Conservation (phyloP, 805 yeast genomes). For the Maudiozyma serrabonitensis region DNA sequence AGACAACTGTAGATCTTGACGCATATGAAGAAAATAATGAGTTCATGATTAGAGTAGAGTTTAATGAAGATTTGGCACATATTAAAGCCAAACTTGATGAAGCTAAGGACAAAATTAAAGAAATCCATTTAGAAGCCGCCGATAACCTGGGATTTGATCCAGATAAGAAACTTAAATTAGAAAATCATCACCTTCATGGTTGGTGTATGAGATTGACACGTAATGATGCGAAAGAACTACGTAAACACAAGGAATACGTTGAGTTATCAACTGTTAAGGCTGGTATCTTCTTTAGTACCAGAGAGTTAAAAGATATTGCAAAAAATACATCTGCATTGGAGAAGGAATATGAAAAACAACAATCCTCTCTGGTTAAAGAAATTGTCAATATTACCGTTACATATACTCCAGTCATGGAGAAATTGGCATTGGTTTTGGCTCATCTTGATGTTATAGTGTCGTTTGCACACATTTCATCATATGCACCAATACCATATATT, state of each 20-base stretch:
- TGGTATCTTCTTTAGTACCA: slow-evolving; percentile 85
- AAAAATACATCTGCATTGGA: slow-evolving; percentile 48
- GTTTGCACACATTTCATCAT: slow-evolving; percentile 75
- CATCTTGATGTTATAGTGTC: slow-evolving; percentile 75
- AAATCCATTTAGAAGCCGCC: slow-evolving; percentile 54
- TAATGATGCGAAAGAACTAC: slow-evolving; percentile 71
- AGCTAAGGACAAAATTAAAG: slow-evolving; percentile 44
- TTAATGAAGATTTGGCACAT: slow-evolving; percentile 63
- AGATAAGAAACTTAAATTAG: slow-evolving; percentile 83
- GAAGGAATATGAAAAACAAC: slow-evolving; percentile 63
- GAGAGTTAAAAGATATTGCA: slow-evolving; percentile 49
- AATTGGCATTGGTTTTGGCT: slow-evolving; percentile 53
- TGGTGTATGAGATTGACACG: slow-evolving; percentile 94
- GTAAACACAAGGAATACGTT: slow-evolving; percentile 47
- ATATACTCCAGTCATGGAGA: slow-evolving; percentile 68
- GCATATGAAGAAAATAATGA: slow-evolving; percentile 70
- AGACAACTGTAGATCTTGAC: slow-evolving; percentile 80
- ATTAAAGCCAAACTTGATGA: slow-evolving; percentile 50
- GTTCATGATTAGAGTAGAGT: slow-evolving; percentile 79
- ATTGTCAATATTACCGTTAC: slow-evolving; percentile 74
- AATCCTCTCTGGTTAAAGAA: slow-evolving; percentile 69
- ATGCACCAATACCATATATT: slow-evolving; percentile 74
- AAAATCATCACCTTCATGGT: slow-evolving; percentile 79
- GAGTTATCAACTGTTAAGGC: slow-evolving; percentile 91
- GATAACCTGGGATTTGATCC: slow-evolving; percentile 72